phyloP scores from a whole-genome alignment of 2,329 filamentous ascomycete species.

The Leptographium procerum region DNA sequence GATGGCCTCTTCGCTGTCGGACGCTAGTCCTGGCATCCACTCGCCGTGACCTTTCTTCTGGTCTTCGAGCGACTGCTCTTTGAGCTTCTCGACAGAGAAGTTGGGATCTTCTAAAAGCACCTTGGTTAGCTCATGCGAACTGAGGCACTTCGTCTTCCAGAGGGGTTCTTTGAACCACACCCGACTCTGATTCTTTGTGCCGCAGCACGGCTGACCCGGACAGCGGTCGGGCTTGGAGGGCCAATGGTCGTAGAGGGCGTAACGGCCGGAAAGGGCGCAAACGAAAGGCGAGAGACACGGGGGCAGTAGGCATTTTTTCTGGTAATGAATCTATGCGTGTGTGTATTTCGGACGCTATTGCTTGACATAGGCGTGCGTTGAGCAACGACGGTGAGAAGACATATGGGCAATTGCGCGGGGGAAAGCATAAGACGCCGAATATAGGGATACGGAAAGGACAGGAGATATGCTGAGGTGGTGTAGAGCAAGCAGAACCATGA shows the following conservation, averaged over 20 bases:
- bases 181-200: conserved; percentile 8
- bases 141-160: too few relatives aligned
- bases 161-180: background rate
- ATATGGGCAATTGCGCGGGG: too few relatives aligned
- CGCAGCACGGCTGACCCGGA: background rate
- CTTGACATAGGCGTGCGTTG: too few relatives aligned
- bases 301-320: background rate
- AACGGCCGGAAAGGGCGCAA: background rate
- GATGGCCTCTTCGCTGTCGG: conserved; percentile 67
- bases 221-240: conserved; percentile 1
- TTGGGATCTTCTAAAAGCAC: conserved; percentile 14
- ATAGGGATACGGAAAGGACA: too few relatives aligned
- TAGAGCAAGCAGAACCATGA: background rate
- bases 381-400: too few relatives aligned
- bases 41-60: conserved; percentile 57
- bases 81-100: conserved; percentile 43
- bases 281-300: background rate
- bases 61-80: conserved; percentile 52
- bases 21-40: conserved; percentile 70
- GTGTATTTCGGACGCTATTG: background rate
- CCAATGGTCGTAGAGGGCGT: background rate
- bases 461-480: background rate
- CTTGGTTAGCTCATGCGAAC: background rate
- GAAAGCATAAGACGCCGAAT: too few relatives aligned
- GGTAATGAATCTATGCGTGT: background rate